Evolutionary conservation across 768 basidiomycete genomes (phyloP).

Genomic region (Suillus occidentalis): DNA sequence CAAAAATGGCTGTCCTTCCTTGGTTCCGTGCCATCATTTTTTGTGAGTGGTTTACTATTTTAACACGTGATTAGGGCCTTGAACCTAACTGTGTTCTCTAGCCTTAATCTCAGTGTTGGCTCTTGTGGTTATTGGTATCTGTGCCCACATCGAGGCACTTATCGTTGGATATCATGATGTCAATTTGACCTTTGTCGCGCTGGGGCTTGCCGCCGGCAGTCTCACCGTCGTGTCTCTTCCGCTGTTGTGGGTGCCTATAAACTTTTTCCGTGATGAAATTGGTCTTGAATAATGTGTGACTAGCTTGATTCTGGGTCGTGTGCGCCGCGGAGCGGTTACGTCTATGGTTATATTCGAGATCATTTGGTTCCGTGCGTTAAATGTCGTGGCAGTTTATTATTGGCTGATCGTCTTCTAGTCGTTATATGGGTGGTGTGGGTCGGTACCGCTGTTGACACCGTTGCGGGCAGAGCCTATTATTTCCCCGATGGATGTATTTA

Average conservation of each 20-base stretch:
- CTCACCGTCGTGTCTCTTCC: conserved; percentile 25
- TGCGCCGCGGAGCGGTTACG: conserved; percentile 14
- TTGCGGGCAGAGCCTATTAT: conserved; percentile 7
- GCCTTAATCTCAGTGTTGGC: conserved; percentile 19
- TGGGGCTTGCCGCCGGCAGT: conserved; percentile 17
- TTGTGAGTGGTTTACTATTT: conserved; percentile 15
- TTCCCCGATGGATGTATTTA: conserved; percentile 22
- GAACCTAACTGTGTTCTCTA: conserved; percentile 7
- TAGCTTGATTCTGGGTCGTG: conserved; percentile 19
- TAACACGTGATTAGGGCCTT: background rate
- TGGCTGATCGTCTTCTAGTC: conserved; percentile 12
- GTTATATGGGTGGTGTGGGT: conserved; percentile 26
- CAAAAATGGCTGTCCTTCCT: conserved; percentile 25
- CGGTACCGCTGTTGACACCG: conserved; percentile 15
- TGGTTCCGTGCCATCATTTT: conserved; percentile 23
- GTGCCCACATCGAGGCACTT: conserved; percentile 19
- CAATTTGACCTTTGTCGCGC: conserved; percentile 13
- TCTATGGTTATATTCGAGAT: conserved; percentile 27
- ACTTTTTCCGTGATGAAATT: background rate
- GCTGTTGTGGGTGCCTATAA: conserved; percentile 19
- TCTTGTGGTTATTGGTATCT: conserved; percentile 22
- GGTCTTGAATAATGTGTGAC: conserved; percentile 1
- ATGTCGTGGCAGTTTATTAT: background rate
- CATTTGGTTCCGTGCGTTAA: conserved; percentile 27
- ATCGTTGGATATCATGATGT: conserved; percentile 2